Conservation (phyloP, 2,329 filamentous ascomycete genomes). For the Aspergillus calidoustus region DNA sequence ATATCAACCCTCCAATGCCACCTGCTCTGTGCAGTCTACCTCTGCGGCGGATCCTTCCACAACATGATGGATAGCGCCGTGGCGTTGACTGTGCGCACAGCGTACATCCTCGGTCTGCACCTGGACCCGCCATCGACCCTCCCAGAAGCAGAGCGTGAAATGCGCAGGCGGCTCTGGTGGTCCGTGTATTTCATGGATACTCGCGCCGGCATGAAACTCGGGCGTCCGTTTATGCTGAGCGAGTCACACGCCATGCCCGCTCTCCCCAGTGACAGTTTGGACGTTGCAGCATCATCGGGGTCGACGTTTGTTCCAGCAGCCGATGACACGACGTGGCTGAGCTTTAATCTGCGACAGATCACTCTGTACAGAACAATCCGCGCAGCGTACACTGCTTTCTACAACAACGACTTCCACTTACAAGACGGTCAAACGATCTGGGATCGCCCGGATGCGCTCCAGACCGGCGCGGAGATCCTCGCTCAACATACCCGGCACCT, state of each 20-base stretch:
- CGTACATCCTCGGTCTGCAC: slow-evolving; percentile 8
- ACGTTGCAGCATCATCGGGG: slow-evolving; percentile 13
- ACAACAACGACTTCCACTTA: slow-evolving; percentile 14
- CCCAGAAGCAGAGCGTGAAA: neutral
- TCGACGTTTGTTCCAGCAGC: slow-evolving; percentile 22
- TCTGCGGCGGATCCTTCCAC: slow-evolving; percentile 10
- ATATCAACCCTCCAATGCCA: slow-evolving; percentile 14
- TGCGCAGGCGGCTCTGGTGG: slow-evolving; percentile 13
- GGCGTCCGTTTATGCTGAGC: slow-evolving; percentile 20
- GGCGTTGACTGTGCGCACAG: slow-evolving; percentile 1
- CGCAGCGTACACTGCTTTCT: slow-evolving; percentile 19
- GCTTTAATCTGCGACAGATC: slow-evolving; percentile 19
- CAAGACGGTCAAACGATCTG: neutral
- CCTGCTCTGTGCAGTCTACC: slow-evolving; percentile 7
- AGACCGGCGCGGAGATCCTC: neutral
- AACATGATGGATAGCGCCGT: slow-evolving; percentile 12
- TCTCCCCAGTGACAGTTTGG: slow-evolving; percentile 18
- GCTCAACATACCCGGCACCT: neutral
- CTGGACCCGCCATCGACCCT: slow-evolving; percentile 4
- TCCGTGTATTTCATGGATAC: slow-evolving; percentile 20
- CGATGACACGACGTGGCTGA: slow-evolving; percentile 24
- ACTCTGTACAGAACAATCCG: slow-evolving; percentile 19
- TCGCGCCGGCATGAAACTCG: slow-evolving; percentile 25
- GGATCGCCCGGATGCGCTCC: neutral
- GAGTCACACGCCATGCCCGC: neutral